Base-by-base conservation (phyloP, 306 rosid species). In the Psophocarpus tetragonolobus region DNA sequence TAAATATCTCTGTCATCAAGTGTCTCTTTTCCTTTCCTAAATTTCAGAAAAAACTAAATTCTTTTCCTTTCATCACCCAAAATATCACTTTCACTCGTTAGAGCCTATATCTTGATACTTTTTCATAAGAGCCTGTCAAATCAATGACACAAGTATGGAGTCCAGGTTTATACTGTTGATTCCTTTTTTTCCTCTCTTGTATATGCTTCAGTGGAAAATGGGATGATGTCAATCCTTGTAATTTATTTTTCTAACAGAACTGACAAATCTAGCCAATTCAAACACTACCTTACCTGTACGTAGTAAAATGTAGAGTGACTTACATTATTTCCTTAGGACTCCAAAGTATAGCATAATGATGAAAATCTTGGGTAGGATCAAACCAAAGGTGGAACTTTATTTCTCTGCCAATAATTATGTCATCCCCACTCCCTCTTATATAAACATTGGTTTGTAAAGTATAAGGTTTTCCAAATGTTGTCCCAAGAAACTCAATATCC, bases 331-430 rank as follows among this genome's bases (percentile, higher is more conserved):
- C 97, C 80, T 87, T 85, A 3, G 98, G 98, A 73, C 69, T 87
- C 98, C 98, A 94, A 0, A 92, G 42, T 39, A 94, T 90, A 33
- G 97, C 99, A 84, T 95, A 95, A 82, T 95, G 90, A 85, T 95
- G 99, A 71, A 92, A 95, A 64, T 83, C 62, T 73, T 84, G 9
- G 21, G 97, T 92, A 20, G 99, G 99, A 76, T 95, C 99, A 79
- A 95, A 95, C 99, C 99, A 95, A 26, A 95, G 85, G 47, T 89
- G 97, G 76, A 95, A 95, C 78, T 95, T 92, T 96, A 95, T 95
- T 80, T 95, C 99, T 84, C 99, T 89, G 60, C 99, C 99, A 39
- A 92, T 85, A 39, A 92, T 87, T 74, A 51, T 90, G 4, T 91
- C 97, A 80, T 95, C 99, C 3, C 99, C 99, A 80, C 92, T 92